Evolutionary conservation across 202 grass and related monocot genomes (phyloP), one percentile per base, ranked within the genome.

Genomic region (Zoysia matrella): DNA sequence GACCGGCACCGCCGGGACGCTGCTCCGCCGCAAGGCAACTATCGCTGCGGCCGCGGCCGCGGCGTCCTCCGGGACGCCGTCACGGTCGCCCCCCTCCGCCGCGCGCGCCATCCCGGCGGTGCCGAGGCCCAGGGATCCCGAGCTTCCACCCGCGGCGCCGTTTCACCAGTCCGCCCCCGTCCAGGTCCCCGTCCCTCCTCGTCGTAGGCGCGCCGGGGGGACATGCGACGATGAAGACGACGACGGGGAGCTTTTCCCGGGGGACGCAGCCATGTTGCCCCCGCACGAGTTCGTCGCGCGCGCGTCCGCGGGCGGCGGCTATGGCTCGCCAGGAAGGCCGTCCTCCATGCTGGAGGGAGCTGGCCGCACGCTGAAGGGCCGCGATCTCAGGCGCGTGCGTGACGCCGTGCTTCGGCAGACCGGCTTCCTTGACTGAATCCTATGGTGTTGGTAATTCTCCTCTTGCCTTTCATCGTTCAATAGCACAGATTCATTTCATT

Each of bases 341-440:
- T 87, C 80, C 30, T 89, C 87, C 10, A 83, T 89, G 77, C 77
- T 89, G n/a, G 83, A 89, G 71, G 87, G 87, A 60, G 83, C 45
- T 6, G 87, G 87, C 36, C 81, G 87, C 42, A 86, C 87, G 12
- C 82, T 89, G 64, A 89, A 86, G 56, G 87, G 87, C 1, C 87
- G 77, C 7, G 83, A 89, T 13, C 82, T 89, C 45, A 67, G 83
- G 41, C 71, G 83, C 18, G 82, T 89, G 6, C 77, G 87, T 12
- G 77, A 89, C 47, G 76, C 82, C 49, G 83, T 89, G 58, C 83
- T 81, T 16, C 65, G 67, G 45, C 77, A 85, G 15, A 86, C 87
- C 14, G 82, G 87, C 18, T 89, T 86, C 44, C 80, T 88, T 41
- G 86, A 88, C 40, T 86, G 84, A 86, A 67, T 74, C 6, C 60